phyloP scores from a whole-genome alignment of 208 protist species.

The Leishmania major region DNA sequence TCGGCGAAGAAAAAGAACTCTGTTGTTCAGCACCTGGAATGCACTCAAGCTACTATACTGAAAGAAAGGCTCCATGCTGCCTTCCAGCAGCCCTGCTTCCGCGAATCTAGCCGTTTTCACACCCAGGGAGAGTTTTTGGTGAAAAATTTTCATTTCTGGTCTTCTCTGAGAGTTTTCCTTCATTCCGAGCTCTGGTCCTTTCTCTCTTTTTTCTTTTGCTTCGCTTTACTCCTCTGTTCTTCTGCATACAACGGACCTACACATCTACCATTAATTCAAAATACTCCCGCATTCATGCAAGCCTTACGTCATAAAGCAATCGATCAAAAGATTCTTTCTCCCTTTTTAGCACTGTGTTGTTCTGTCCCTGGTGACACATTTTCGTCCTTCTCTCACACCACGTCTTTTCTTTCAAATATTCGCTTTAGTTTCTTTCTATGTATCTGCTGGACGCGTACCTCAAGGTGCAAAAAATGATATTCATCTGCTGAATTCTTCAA shows the following conservation, averaged over 20 bases:
- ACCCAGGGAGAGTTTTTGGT: not conserved
- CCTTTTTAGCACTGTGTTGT: not conserved
- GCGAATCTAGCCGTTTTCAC: not conserved
- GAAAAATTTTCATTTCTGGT: not conserved
- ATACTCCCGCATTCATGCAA: not conserved
- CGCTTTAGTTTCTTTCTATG: not conserved
- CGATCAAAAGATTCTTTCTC: not conserved
- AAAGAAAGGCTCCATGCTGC: not conserved
- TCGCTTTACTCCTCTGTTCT: not conserved
- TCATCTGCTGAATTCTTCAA: not conserved
- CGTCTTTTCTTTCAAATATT: not conserved
- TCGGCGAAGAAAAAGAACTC: not conserved
- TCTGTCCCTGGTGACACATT: not conserved
- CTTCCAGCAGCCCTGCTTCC: not conserved
- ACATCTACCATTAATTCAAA: too few relatives aligned
- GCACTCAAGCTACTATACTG: not conserved
- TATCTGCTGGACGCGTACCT: not conserved
- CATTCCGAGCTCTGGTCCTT: not conserved
- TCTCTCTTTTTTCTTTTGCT: conserved; percentile 10
- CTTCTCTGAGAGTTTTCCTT: not conserved
- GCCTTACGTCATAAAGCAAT: not conserved
- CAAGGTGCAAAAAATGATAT: not conserved
- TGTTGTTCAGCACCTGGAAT: not conserved
- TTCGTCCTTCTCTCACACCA: not conserved
- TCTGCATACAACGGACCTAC: not conserved